Evolutionary conservation across 2,329 filamentous ascomycete species (phyloP).

Genomic region (Hypoxylon sp.): DNA sequence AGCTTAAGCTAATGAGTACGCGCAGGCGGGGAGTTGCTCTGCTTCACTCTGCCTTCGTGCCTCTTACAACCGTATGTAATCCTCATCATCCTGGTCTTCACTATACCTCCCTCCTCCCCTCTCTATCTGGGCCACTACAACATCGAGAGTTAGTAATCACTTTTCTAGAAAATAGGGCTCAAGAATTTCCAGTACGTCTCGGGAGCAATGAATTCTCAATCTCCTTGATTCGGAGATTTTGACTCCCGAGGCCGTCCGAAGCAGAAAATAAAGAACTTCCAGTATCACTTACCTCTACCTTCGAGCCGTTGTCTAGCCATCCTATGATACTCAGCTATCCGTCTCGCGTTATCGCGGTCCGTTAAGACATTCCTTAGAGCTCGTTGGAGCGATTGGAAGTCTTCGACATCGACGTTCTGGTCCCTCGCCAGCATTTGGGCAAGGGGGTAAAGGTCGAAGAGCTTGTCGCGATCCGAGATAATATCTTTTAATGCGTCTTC

Average conservation of each 20-base stretch:
- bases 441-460: slow-evolving; percentile 41
- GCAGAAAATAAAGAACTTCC: no score
- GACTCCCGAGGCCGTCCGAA: no score
- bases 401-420: slow-evolving; percentile 33
- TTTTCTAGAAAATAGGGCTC: no score
- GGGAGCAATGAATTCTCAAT: no score
- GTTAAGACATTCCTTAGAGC: slow-evolving; percentile 31
- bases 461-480: slow-evolving; percentile 39
- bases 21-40: slow-evolving; percentile 12
- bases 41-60: slow-evolving; percentile 16
- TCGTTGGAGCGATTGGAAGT: slow-evolving; percentile 27
- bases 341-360: slow-evolving; percentile 39
- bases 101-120: neutral
- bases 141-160: no score
- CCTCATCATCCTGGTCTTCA: slow-evolving; percentile 27
- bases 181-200: no score
- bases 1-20: slow-evolving; percentile 12
- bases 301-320: slow-evolving; percentile 24
- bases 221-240: no score
- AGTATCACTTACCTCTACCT: neutral
- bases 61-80: slow-evolving; percentile 35
- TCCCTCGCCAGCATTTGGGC: slow-evolving; percentile 45
- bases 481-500: slow-evolving; percentile 36
- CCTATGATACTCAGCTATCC: slow-evolving; percentile 29
- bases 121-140: slow-evolving; percentile 13